phyloP scores from a whole-genome alignment of 2,329 filamentous ascomycete genomes.

The Verticillium tricorpus region DNA sequence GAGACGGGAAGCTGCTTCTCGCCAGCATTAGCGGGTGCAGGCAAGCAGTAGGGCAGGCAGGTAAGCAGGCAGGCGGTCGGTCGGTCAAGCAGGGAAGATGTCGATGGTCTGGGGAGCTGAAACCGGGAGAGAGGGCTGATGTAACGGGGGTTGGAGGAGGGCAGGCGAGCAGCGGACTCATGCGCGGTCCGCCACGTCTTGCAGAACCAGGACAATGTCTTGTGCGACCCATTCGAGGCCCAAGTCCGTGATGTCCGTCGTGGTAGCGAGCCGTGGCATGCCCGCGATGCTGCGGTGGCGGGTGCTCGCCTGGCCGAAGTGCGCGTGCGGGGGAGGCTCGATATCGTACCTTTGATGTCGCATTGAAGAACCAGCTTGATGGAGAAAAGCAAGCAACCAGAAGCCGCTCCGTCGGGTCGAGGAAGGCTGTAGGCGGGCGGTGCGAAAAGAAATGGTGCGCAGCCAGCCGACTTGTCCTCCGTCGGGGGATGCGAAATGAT shows the following conservation, averaged over 20 bases:
- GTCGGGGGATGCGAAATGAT: background rate
- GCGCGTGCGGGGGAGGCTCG: background rate
- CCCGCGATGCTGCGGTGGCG: background rate
- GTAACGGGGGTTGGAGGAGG: background rate
- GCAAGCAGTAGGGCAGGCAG: background rate
- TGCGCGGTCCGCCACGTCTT: constrained; percentile 3
- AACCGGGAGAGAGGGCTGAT: constrained; percentile 5
- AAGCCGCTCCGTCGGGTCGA: background rate
- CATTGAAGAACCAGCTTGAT: background rate
- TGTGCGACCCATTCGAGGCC: background rate
- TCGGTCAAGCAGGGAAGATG: background rate
- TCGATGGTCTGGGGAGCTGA: constrained; percentile 8
- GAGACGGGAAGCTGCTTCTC: constrained; percentile 12
- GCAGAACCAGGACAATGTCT: background rate
- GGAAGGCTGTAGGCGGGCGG: background rate
- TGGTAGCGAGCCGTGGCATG: background rate
- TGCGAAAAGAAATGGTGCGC: background rate
- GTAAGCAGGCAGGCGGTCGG: background rate
- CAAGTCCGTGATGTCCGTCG: background rate
- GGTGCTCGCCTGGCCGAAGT: background rate
- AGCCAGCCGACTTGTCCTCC: background rate
- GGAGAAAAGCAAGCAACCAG: background rate
- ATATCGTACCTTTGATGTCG: background rate
- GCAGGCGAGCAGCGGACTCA: background rate
- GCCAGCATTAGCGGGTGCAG: constrained; percentile 1